Conservation (phyloP, 2,329 filamentous ascomycete genomes). For the Colletotrichum falcatum region DNA sequence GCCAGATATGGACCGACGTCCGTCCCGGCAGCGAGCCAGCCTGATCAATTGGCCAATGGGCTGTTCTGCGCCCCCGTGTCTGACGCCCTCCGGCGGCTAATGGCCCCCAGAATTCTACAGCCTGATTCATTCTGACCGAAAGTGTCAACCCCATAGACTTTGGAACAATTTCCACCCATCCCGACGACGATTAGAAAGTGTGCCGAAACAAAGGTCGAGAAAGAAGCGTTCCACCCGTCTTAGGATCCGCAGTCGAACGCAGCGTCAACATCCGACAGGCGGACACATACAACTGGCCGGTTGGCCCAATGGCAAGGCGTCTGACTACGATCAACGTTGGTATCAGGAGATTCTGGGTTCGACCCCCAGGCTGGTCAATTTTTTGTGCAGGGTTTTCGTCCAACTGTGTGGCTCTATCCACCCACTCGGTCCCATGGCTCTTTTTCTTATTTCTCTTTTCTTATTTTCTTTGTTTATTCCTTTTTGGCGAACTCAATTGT, state of each 20-base stretch:
- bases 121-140: too few species aligned
- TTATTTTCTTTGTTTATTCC: too few species aligned
- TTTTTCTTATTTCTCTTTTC: too few species aligned
- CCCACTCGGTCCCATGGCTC: too few species aligned
- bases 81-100: neutral
- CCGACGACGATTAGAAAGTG: too few species aligned
- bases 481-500: neutral
- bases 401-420: too few species aligned
- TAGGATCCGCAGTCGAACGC: rapidly evolving
- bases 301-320: constrained; percentile 57
- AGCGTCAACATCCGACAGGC: neutral
- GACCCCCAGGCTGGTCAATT: constrained; percentile 39
- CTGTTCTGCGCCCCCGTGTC: too few species aligned
- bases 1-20: neutral
- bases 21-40: neutral
- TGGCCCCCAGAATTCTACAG: neutral
- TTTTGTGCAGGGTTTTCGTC: neutral
- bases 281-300: constrained; percentile 15
- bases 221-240: rapidly evolving
- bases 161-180: too few species aligned
- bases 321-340: constrained; percentile 53
- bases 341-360: constrained; percentile 42
- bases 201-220: too few species aligned
- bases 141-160: too few species aligned
- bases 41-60: neutral